Base-by-base conservation (phyloP, 1,284 basidiomycete species). In the Sparassis latifolia region DNA sequence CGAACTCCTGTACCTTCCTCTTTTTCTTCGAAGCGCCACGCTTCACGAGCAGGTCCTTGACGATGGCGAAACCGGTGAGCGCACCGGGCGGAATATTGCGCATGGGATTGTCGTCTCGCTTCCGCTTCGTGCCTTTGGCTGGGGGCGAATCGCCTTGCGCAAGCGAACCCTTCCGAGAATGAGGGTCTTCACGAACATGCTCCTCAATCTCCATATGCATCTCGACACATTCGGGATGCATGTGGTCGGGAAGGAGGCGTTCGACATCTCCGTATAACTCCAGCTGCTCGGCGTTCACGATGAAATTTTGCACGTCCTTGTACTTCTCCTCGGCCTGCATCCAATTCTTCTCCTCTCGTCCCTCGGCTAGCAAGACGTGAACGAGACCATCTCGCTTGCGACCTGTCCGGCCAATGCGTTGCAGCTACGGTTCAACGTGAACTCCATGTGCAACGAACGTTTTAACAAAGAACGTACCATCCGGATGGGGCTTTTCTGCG, bases 321-420 rank as follows among this genome's bases (percentile, higher is more conserved):
- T 99, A 96, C 7, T 83, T 84, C 45, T 82, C 84, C 62, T 94
- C 87, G 1, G 97, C 94, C 55, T 89, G 89, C 49, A 92, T 86
- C 79, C 94, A 92, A 62, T 97, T 97, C 48, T 76, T 67, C 60
- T 98, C 94, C 70, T 99, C 97, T 33, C 94, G 85, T 28, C 84
- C 83, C 66, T 96, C 89, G 6, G 94, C 84, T 59, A 97, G 86
- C n/a, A 99, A 77, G 5, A 97, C 90, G 60, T 96, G 92, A 35
- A 99, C 90, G 52, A 82, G 76, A 4, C 97, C 97, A 47, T 88
- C 83, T 33, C 92, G 84, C 67, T 96, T 95, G 48, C 97, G 89
- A 20, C 97, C 97, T 0, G 97, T 99, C 53, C 97, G 82, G 44
- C 97, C 97, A 44, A 97, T 81, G 28, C 97, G 88, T 80, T 99